Base-by-base conservation (phyloP, 2,329 filamentous ascomycete genomes). In the Fusarium clavum region DNA sequence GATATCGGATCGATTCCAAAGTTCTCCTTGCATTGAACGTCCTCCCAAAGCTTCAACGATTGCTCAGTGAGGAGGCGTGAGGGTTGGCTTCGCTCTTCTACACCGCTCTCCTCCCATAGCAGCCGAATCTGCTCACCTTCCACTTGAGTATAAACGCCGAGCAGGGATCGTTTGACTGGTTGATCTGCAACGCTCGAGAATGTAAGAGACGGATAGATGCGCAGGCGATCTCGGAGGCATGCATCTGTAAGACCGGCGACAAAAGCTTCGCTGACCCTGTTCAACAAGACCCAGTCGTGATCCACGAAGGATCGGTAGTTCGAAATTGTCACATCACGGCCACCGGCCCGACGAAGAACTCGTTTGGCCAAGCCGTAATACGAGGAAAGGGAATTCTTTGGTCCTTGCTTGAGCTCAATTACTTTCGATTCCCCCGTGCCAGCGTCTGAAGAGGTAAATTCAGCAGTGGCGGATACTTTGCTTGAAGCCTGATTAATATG, bases 111-210 rank as follows among this genome's bases (percentile, higher is more conserved):
- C 38, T 77, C 71, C 79, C 76, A 80, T 5, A 80, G 73, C 74
- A 85, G 81, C 3, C 85, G 79, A 24, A 89, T 75, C 22, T 80
- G 79, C 72, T 90, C 88, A 10, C 88, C 88, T 71, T 91, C 88
- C 3, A 83, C 77, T 67, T 90, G 86, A 16, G 79, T 83, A 64
- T 81, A 83, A 4, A 88, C 82, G 1, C 87, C 86, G n/a, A 81
- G 77, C 1, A 91, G 82, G 6, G 87, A 86, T 41, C 86, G 83
- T 60, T 80, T 77, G 52, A 77, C 77, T 8, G 77, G 70, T 4
- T 67, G 54, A 4, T 75, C 73, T 1, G 74, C 57, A 2, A 64
- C 53, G 11, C 76, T 64, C 16, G 75, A 76, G 30, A 82, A 81
- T 8, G 78, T 75, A 9, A 89, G 80, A 4, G 87, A 88, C n/a